These are phyloP conservation scores for Zopfochytrium polystomum DNA, from an alignment of 371 early-diverging fungal species.

Conservation along the genomic window DNA sequence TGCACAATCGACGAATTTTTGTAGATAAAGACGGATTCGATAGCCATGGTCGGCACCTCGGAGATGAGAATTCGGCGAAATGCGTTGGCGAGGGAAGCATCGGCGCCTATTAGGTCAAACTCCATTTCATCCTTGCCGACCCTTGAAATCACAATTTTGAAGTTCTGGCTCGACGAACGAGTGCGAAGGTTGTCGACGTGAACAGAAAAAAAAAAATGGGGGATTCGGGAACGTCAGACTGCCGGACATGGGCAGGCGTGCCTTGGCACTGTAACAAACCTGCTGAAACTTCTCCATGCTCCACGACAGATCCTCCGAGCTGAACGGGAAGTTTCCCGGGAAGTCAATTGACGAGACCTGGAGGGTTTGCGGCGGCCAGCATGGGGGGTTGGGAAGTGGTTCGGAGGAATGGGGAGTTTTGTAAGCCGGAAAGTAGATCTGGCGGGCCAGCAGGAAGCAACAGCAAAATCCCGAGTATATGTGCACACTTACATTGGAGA, in stretches of 20 bases:
- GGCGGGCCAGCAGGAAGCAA: no score
- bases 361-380: no score
- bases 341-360: constrained; percentile 48
- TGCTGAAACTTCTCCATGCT: constrained; percentile 39
- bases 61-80: constrained; percentile 94
- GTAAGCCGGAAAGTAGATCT: no score
- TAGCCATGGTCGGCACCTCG: constrained; percentile 97
- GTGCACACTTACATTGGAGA: constrained; percentile 25
- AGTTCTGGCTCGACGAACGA: no score
- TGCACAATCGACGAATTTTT: constrained; percentile 95
- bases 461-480: no score
- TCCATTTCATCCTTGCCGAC: constrained; percentile 56
- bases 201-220: constrained; percentile 1
- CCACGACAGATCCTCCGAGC: constrained; percentile 40
- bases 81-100: constrained; percentile 95
- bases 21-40: constrained; percentile 91
- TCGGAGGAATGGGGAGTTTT: no score
- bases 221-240: neutral
- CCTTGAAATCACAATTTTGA: constrained; percentile 43
- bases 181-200: no score
- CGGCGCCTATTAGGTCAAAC: constrained; percentile 93
- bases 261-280: constrained; percentile 16
- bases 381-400: no score
- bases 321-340: constrained; percentile 33
- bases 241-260: no score